phyloP scores from a whole-genome alignment of 2,329 filamentous ascomycete species.

The Xylogone sp. region DNA sequence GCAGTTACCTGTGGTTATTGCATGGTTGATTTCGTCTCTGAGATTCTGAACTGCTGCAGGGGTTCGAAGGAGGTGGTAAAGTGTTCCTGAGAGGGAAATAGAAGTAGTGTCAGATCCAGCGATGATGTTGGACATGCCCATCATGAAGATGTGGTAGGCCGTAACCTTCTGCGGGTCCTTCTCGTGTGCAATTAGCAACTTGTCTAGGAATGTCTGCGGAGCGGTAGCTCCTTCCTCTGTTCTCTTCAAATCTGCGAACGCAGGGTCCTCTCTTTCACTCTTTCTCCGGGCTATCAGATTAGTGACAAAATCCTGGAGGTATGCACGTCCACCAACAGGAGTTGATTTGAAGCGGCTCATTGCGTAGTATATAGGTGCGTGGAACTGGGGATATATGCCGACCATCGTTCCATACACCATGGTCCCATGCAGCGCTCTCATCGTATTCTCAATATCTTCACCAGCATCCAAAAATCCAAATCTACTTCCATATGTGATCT shows the following conservation, averaged over 20 bases:
- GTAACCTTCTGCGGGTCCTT: constrained; percentile 27
- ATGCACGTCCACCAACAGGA: constrained; percentile 12
- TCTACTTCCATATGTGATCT: constrained; percentile 38
- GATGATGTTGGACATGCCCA: constrained; percentile 18
- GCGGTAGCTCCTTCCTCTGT: constrained; percentile 9
- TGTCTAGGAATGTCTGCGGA: constrained; percentile 36
- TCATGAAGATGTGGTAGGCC: constrained; percentile 26
- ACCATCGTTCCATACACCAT: constrained; percentile 34
- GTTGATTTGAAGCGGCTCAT: constrained; percentile 6
- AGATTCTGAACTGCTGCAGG: constrained; percentile 20
- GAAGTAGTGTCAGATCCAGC: constrained; percentile 33
- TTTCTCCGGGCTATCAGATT: constrained; percentile 15
- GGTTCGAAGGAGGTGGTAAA: constrained; percentile 34
- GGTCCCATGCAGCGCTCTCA: constrained; percentile 33
- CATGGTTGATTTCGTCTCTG: constrained; percentile 33
- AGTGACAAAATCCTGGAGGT: constrained; percentile 13
- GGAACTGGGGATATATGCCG: constrained; percentile 38
- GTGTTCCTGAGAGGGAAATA: constrained; percentile 25
- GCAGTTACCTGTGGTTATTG: constrained; percentile 16
- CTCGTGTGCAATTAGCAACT: constrained; percentile 35
- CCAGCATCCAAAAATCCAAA: constrained; percentile 44
- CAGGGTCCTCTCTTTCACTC: constrained; percentile 10
- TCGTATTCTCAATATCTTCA: constrained; percentile 40
- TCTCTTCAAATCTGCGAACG: not conserved
- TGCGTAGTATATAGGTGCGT: constrained; percentile 29